phyloP scores from a whole-genome alignment of 2,329 filamentous ascomycete species.

The Penicillium sp. region DNA sequence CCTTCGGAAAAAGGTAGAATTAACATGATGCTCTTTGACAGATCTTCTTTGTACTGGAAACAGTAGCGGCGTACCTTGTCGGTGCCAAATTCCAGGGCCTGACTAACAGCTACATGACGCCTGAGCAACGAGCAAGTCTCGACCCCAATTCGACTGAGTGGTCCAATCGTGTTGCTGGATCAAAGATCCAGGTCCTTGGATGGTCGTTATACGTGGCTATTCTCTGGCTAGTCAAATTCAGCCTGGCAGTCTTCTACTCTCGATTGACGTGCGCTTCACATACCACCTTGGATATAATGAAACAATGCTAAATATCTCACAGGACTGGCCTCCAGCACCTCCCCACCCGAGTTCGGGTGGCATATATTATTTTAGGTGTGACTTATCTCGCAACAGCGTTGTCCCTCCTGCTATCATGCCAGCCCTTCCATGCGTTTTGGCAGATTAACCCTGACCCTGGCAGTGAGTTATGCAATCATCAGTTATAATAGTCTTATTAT shows the following conservation, averaged over 20 bases:
- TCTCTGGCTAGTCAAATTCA: constrained; percentile 52
- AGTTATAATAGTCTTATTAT: not conserved
- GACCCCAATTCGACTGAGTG: constrained; percentile 46
- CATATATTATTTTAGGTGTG: constrained; percentile 46
- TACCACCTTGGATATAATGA: not conserved
- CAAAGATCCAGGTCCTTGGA: constrained; percentile 50
- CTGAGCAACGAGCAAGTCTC: constrained; percentile 46
- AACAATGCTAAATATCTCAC: not conserved
- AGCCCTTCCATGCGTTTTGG: constrained; percentile 55
- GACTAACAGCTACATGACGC: constrained; percentile 56
- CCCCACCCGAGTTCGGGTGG: constrained; percentile 46
- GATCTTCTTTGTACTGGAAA: constrained; percentile 49
- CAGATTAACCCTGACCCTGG: constrained; percentile 58
- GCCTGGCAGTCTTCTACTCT: constrained; percentile 54
- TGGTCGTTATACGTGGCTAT: constrained; percentile 55
- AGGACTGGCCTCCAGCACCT: constrained; percentile 41
- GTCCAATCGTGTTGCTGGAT: constrained; percentile 47
- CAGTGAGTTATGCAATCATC: constrained; percentile 36
- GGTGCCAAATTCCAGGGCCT: constrained; percentile 48
- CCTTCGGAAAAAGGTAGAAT: not conserved
- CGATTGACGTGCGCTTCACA: constrained; percentile 44
- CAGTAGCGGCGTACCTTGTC: constrained; percentile 47
- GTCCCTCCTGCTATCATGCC: constrained; percentile 52
- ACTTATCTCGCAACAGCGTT: constrained; percentile 50
- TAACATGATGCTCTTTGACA: constrained; percentile 16